A percentile compares a stretch with the other conserved stretches of the same genome.
These are phyloP conservation scores for Hammondia hammondi DNA, from an alignment of 169 alveolate genomes.

Conservation along the genomic window DNA sequence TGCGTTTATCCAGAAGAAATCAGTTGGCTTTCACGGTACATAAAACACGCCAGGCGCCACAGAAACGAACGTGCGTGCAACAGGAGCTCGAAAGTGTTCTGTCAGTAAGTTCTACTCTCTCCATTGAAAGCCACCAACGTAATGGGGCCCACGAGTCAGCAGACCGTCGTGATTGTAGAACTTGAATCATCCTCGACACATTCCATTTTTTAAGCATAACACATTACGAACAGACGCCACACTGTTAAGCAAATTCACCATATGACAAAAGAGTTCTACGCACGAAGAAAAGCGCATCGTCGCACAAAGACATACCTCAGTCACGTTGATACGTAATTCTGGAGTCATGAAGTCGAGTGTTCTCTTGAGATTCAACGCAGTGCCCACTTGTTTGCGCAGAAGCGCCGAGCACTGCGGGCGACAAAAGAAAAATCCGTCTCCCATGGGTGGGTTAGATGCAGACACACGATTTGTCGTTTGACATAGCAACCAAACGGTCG, in stretches of 20 bases:
- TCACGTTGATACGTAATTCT: not conserved
- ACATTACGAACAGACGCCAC: not conserved
- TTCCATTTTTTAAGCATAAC: not conserved
- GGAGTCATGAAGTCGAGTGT: not conserved
- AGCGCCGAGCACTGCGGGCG: conserved; percentile 23
- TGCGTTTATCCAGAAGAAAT: too few relatives aligned
- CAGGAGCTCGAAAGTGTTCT: not conserved
- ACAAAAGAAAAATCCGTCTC: conserved; percentile 4
- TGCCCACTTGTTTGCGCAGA: not conserved
- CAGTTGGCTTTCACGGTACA: too few relatives aligned
- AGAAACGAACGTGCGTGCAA: not conserved
- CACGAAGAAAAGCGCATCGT: not conserved
- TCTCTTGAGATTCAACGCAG: conserved; percentile 31
- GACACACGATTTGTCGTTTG: conserved; percentile 14
- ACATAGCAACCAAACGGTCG: conserved; percentile 16
- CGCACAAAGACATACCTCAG: not conserved
- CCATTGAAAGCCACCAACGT: not conserved
- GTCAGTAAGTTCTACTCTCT: conserved; percentile 48
- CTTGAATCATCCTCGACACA: not conserved
- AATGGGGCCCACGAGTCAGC: not conserved
- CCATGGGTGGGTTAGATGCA: conserved; percentile 48
- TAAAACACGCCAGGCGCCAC: not conserved
- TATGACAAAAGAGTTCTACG: not conserved
- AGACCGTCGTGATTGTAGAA: conserved; percentile 44
- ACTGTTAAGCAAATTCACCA: not conserved